Percentiles rank a stretch among this genome's conserved stretches.
These are phyloP conservation scores for Stagonosporopsis tanaceti DNA, from an alignment of 2,329 filamentous ascomycete species.

Conservation along the genomic window DNA sequence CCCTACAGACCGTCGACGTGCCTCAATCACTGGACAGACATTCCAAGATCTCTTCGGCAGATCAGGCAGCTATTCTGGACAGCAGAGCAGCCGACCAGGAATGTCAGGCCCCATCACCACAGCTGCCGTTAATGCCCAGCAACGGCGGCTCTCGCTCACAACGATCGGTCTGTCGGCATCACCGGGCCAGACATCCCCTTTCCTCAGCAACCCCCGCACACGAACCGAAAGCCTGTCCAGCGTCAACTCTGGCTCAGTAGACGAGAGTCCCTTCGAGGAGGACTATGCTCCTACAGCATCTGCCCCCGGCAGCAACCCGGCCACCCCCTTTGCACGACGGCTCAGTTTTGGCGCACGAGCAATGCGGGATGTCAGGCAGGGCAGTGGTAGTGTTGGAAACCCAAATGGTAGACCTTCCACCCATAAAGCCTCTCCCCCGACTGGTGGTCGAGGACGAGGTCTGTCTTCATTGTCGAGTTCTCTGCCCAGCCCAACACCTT, in stretches of 20 bases:
- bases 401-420: constrained; percentile 69
- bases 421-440: constrained; percentile 59
- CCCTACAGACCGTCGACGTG: constrained; percentile 52
- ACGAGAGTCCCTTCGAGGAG: constrained; percentile 65
- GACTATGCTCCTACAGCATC: constrained; percentile 59
- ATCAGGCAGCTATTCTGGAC: constrained; percentile 45
- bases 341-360: constrained; percentile 90
- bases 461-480: constrained; percentile 58
- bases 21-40: constrained; percentile 58
- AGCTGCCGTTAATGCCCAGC: constrained; percentile 59
- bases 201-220: constrained; percentile 44
- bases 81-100: constrained; percentile 37
- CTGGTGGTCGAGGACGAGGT: constrained; percentile 65
- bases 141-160: constrained; percentile 59
- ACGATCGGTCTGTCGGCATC: constrained; percentile 58
- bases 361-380: constrained; percentile 72
- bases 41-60: constrained; percentile 59
- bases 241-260: constrained; percentile 56
- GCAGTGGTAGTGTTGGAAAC: constrained; percentile 61
- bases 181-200: constrained; percentile 54
- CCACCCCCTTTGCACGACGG: constrained; percentile 79
- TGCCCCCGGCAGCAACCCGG: constrained; percentile 67
- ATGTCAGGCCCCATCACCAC: constrained; percentile 57
- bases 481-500: constrained; percentile 37
- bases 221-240: constrained; percentile 59